Evolutionary conservation across 2,329 filamentous ascomycete genomes (phyloP).

Genomic region (Aspergillus flavus): DNA sequence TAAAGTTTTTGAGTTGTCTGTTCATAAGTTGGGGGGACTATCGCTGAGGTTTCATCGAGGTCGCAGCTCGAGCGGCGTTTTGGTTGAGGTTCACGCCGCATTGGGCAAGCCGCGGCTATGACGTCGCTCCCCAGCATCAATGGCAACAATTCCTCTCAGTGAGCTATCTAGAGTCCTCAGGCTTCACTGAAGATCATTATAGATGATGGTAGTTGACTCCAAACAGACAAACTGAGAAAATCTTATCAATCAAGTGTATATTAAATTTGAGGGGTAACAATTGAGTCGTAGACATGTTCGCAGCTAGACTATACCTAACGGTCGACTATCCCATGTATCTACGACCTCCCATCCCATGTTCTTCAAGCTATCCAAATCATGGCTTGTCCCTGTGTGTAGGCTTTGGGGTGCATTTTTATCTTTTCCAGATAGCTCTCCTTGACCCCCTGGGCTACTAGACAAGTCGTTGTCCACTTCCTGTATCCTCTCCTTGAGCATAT

Average conservation of each 20-base stretch:
- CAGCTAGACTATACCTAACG: slow-evolving; percentile 35
- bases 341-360: slow-evolving; percentile 33
- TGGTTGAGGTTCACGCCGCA: slow-evolving; percentile 8
- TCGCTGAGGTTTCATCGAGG: neutral
- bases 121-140: slow-evolving; percentile 22
- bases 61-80: neutral
- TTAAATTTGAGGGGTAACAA: neutral
- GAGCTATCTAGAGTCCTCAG: neutral
- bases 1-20: neutral
- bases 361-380: slow-evolving; percentile 25
- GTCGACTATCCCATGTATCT: slow-evolving; percentile 35
- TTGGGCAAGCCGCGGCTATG: slow-evolving; percentile 27
- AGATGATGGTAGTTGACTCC: neutral
- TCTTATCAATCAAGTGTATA: neutral
- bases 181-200: neutral
- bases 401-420: neutral
- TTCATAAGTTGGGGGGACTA: neutral
- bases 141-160: neutral
- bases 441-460: neutral
- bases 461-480: slow-evolving; percentile 10
- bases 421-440: neutral
- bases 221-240: neutral
- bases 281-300: neutral
- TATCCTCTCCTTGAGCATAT: slow-evolving; percentile 24
- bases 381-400: slow-evolving; percentile 7